phyloP scores from a whole-genome alignment of 1,284 basidiomycete species.

The Rhodofomes roseus region DNA sequence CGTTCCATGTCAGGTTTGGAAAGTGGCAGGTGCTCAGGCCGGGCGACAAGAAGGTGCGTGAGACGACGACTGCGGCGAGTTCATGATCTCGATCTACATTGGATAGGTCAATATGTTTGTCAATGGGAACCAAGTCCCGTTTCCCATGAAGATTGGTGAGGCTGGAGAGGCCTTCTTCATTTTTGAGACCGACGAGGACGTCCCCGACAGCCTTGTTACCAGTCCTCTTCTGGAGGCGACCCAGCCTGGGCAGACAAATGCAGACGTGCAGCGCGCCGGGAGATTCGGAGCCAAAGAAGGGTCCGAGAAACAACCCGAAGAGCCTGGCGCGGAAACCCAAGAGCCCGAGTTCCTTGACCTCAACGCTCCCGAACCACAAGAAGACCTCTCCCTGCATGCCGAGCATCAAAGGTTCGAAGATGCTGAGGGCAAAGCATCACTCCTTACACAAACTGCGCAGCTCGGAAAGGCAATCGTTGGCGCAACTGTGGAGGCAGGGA shows the following conservation, averaged over 20 bases:
- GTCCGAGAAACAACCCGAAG: conserved; percentile 16
- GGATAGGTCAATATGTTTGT: conserved; percentile 76
- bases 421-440: conserved; percentile 3
- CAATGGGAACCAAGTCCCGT: conserved; percentile 82
- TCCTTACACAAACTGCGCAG: conserved; percentile 24
- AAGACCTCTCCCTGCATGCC: not conserved
- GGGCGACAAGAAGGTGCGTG: conserved; percentile 84
- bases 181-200: conserved; percentile 93
- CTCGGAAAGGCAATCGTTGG: conserved; percentile 29
- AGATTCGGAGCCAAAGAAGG: conserved; percentile 42
- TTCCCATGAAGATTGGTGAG: conserved; percentile 98
- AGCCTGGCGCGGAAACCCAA: conserved; percentile 24
- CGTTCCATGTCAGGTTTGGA: conserved; percentile 98
- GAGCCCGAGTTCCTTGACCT: conserved; percentile 70
- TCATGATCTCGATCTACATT: not conserved
- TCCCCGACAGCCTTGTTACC: conserved; percentile 92
- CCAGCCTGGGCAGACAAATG: conserved; percentile 36
- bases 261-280: conserved; percentile 26
- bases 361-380: conserved; percentile 34
- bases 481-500: conserved; percentile 28
- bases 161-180: conserved; percentile 99
- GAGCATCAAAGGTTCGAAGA: not conserved
- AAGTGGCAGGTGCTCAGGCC: conserved; percentile 96
- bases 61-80: not conserved
- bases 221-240: conserved; percentile 82